Percentiles rank a stretch among this genome's conserved stretches.
phyloP scores from a whole-genome alignment of 495 filamentous ascomycete genomes.

The Podospora pseudocomata region DNA sequence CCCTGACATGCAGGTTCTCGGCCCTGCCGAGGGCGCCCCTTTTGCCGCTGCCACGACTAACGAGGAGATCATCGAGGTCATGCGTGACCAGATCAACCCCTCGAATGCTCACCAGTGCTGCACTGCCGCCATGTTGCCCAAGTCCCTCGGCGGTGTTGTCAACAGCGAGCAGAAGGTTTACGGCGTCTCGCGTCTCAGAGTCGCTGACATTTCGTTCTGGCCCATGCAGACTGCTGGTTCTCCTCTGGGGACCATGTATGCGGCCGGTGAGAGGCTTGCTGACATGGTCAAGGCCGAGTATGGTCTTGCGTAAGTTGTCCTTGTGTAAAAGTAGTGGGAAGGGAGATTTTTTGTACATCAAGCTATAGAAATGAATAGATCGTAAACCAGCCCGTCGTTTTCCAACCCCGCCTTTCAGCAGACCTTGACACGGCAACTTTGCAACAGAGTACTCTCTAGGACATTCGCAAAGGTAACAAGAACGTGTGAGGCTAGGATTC shows the following conservation, averaged over 20 bases:
- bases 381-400: neutral
- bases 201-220: conserved; percentile 35
- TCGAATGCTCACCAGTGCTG: conserved; percentile 37
- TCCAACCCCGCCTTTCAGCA: neutral
- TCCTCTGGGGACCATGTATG: conserved; percentile 48
- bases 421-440: neutral
- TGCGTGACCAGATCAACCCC: conserved; percentile 32
- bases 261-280: conserved; percentile 47
- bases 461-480: neutral
- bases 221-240: conserved; percentile 45
- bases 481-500: neutral
- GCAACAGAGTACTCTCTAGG: neutral
- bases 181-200: conserved; percentile 44
- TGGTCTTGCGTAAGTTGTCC: conserved; percentile 13
- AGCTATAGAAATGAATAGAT: neutral
- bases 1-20: conserved; percentile 38
- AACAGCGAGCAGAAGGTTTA: conserved; percentile 47
- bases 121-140: conserved; percentile 47
- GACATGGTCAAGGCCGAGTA: conserved; percentile 32
- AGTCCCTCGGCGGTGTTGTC: conserved; percentile 42
- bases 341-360: neutral
- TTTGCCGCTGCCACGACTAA: conserved; percentile 26
- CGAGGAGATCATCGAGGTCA: conserved; percentile 27
- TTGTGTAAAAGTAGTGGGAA: neutral
- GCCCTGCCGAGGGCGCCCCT: conserved; percentile 35